These are phyloP conservation scores for Coprinopsis strossmayeri DNA, from an alignment of 768 basidiomycete genomes.

Conservation along the genomic window DNA sequence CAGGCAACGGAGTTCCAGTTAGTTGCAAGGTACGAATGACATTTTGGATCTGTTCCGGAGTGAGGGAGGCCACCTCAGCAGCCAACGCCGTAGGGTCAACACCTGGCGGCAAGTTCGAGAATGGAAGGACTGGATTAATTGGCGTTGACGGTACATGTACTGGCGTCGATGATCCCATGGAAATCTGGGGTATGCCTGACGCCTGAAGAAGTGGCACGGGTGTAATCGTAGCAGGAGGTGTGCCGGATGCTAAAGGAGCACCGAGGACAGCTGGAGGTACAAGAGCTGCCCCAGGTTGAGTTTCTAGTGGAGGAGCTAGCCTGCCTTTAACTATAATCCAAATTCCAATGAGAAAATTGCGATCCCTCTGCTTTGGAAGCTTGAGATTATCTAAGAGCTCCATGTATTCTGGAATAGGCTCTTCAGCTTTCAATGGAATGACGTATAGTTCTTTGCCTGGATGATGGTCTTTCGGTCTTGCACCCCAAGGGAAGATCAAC, in stretches of 20 bases:
- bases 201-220: conserved; percentile 12
- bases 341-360: conserved; percentile 70
- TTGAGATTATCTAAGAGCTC: conserved; percentile 74
- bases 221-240: conserved; percentile 19
- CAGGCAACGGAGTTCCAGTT: conserved; percentile 3
- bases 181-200: conserved; percentile 12
- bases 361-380: conserved; percentile 56
- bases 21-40: not conserved
- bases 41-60: conserved; percentile 56
- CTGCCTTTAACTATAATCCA: conserved; percentile 85
- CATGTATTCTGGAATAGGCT: conserved; percentile 77
- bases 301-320: conserved; percentile 44
- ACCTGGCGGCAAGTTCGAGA: conserved; percentile 14
- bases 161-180: conserved; percentile 9
- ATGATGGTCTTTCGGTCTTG: conserved; percentile 60
- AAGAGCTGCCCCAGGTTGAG: too few species aligned
- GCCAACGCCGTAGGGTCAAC: conserved; percentile 45
- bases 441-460: conserved; percentile 87
- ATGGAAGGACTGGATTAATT: conserved; percentile 1
- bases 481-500: conserved; percentile 82
- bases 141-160: conserved; percentile 5
- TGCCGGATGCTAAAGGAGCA: too few species aligned
- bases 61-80: conserved; percentile 65
- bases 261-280: too few species aligned
- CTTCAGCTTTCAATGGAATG: conserved; percentile 61